Evolutionary conservation across 2,329 filamentous ascomycete species (phyloP).

Genomic region (Pseudogymnoascus pannorum): DNA sequence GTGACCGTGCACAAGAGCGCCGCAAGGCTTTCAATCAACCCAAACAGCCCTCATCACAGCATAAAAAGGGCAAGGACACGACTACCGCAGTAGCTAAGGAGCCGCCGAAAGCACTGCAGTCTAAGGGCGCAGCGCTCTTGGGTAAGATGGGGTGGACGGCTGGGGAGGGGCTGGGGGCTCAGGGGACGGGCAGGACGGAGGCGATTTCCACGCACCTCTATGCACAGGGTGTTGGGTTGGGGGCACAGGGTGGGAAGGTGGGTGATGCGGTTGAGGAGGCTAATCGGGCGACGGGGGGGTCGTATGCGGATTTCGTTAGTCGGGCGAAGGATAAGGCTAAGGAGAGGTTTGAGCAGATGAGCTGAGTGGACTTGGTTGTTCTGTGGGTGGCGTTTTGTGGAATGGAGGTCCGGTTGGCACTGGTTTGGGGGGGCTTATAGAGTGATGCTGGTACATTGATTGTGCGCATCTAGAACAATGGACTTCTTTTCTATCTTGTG

Average conservation of each 20-base stretch:
- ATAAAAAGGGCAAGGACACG: conserved; percentile 25
- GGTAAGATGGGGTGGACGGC: conserved; percentile 67
- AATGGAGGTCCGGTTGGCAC: not conserved
- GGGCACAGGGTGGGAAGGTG: conserved; percentile 60
- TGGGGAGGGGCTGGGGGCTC: conserved; percentile 57
- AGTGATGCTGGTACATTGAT: not conserved
- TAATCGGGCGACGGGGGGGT: conserved; percentile 51
- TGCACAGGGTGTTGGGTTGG: conserved; percentile 60
- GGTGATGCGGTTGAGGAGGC: conserved; percentile 62
- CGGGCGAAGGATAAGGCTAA: conserved; percentile 59
- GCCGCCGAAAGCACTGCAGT: conserved; percentile 35
- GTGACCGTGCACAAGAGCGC: conserved; percentile 60
- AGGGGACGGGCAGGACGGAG: conserved; percentile 54
- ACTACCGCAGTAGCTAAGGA: conserved; percentile 23
- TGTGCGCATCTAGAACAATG: not conserved
- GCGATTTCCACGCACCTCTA: conserved; percentile 60
- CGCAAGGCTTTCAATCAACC: conserved; percentile 56
- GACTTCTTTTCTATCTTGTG: not conserved
- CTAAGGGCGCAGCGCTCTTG: conserved; percentile 60
- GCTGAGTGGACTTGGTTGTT: not conserved
- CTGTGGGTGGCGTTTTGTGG: not conserved
- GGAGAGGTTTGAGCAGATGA: conserved; percentile 55
- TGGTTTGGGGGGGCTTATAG: not conserved
- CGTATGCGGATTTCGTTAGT: conserved; percentile 55
- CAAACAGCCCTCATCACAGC: conserved; percentile 40